Percentiles rank a stretch among this genome's conserved stretches.
phyloP scores from a whole-genome alignment of 129 eudicot species.

The Artemisia tridentata region DNA sequence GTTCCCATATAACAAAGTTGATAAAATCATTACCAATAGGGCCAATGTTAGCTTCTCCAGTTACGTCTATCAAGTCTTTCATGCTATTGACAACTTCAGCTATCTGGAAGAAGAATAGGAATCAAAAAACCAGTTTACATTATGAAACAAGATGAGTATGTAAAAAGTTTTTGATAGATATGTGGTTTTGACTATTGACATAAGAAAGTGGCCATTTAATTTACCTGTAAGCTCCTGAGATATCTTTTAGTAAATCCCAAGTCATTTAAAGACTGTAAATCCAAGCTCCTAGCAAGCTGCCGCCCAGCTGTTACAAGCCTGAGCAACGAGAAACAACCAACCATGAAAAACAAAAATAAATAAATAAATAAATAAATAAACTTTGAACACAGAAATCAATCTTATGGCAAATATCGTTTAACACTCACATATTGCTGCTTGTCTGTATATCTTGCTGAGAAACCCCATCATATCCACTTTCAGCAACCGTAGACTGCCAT shows the following conservation, averaged over 20 bases:
- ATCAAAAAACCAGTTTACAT: background rate
- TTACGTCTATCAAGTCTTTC: slow-evolving; percentile 79
- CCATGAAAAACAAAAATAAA: background rate
- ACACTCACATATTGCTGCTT: slow-evolving; percentile 75
- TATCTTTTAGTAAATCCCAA: slow-evolving; percentile 81
- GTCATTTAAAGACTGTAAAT: slow-evolving; percentile 72
- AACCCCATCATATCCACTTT: slow-evolving; percentile 67
- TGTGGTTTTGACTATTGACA: background rate
- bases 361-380: background rate
- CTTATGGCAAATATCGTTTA: background rate
- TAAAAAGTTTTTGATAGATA: background rate
- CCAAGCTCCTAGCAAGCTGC: slow-evolving; percentile 82
- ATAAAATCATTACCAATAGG: slow-evolving; percentile 56
- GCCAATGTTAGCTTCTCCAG: slow-evolving; percentile 53
- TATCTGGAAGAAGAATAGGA: slow-evolving; percentile 39
- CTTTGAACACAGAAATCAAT: too few relatives aligned
- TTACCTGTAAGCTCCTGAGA: slow-evolving; percentile 81
- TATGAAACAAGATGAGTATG: too few relatives aligned
- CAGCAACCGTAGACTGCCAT: slow-evolving; percentile 71
- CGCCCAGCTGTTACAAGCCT: slow-evolving; percentile 85
- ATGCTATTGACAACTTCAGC: slow-evolving; percentile 79
- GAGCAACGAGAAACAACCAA: slow-evolving; percentile 22
- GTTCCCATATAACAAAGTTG: background rate
- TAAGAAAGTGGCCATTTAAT: background rate
- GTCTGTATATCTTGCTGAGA: slow-evolving; percentile 73